Percentiles rank a stretch among this genome's conserved stretches.
These are phyloP conservation scores for Botrytis fragariae DNA, from an alignment of 2,329 filamentous ascomycete genomes.

Conservation along the genomic window DNA sequence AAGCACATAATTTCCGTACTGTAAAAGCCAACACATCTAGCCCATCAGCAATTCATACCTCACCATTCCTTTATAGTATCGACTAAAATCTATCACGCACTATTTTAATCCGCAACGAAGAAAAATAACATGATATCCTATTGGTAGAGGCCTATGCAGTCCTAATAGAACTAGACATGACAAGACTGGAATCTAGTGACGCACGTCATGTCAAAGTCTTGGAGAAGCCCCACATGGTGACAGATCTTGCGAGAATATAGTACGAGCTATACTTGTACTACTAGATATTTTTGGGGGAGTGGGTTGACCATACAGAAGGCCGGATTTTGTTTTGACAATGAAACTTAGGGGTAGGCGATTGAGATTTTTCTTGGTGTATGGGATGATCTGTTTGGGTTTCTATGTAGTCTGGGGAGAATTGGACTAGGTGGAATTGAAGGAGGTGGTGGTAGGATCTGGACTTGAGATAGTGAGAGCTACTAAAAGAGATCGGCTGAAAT, in stretches of 20 bases:
- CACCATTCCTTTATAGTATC: no score
- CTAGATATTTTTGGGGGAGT: no score
- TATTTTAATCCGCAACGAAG: fast-evolving
- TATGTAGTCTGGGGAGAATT: background rate
- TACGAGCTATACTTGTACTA: background rate
- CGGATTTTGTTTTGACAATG: no score
- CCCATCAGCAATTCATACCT: fast-evolving
- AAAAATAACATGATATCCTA: background rate
- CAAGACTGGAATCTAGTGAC: background rate
- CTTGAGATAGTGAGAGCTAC: background rate
- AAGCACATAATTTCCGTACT: background rate
- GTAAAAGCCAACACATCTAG: fast-evolving
- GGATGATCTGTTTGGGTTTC: fast-evolving
- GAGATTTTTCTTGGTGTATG: background rate
- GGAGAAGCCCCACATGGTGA: background rate
- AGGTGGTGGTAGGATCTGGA: fast-evolving
- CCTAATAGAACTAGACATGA: fast-evolving
- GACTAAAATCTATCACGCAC: no score
- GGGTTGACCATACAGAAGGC: background rate
- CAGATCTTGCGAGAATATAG: fast-evolving
- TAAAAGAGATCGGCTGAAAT: no score
- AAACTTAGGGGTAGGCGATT: no score
- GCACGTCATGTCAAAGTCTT: fast-evolving
- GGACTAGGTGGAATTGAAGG: background rate
- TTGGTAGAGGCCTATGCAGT: background rate